A percentile compares a stretch with the other conserved stretches of the same genome.
Conservation (phyloP, 106 monocot genomes). For the Narthecium ossifragum region DNA sequence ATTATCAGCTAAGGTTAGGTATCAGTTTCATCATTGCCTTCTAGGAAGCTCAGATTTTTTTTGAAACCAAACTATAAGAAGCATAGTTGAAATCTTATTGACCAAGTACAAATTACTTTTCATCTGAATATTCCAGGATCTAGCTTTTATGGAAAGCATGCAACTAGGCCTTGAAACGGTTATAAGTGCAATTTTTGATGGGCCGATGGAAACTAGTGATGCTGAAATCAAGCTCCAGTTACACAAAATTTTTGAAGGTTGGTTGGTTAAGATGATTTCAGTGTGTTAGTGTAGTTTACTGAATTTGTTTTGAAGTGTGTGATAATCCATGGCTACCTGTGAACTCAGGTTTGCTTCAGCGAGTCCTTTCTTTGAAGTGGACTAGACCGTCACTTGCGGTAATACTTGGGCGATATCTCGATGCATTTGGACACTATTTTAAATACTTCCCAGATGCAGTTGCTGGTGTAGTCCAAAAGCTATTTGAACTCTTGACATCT, state of each 20-base stretch:
- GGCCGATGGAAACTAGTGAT: constrained; percentile 18
- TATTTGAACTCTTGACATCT: constrained; percentile 91
- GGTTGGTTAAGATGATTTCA: constrained; percentile 1
- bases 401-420: constrained; percentile 71
- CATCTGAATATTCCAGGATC: too few species aligned
- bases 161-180: constrained; percentile 75
- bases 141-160: constrained; percentile 69
- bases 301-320: neutral
- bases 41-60: too few species aligned
- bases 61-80: too few species aligned
- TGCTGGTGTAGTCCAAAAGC: constrained; percentile 75
- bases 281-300: constrained; percentile 1
- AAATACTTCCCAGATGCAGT: constrained; percentile 69
- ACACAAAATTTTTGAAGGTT: constrained; percentile 74
- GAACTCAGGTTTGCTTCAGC: constrained; percentile 74
- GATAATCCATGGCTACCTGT: neutral
- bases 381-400: constrained; percentile 57
- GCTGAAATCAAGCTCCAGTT: constrained; percentile 54
- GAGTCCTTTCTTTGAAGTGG: constrained; percentile 72
- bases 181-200: constrained; percentile 65
- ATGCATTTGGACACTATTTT: constrained; percentile 78
- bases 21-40: too few species aligned
- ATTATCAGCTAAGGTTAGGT: constrained; percentile 47
- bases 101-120: too few species aligned
- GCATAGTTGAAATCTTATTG: too few species aligned